A percentile compares a stretch with the other conserved stretches of the same genome.
These are phyloP conservation scores for Neofusicoccum umdonicola DNA, from an alignment of 2,329 filamentous ascomycete species.

Conservation along the genomic window DNA sequence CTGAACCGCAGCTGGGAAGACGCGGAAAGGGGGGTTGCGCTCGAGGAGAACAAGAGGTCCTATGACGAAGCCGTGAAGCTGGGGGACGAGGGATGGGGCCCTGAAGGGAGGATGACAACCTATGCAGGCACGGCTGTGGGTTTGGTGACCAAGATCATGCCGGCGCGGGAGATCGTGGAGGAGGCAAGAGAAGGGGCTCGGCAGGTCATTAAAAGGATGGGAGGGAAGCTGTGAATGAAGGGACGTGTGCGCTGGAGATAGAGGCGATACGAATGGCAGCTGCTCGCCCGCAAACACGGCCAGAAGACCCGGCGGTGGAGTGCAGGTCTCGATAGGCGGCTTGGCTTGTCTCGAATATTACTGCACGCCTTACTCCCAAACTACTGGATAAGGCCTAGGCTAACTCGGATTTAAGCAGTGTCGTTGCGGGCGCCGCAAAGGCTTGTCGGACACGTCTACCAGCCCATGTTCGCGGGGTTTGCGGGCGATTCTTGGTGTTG, in stretches of 20 bases:
- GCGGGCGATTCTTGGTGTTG: not conserved
- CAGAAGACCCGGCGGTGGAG: not conserved
- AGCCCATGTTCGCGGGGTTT: too few species aligned
- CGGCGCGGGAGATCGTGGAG: conserved; percentile 53
- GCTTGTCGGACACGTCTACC: not conserved
- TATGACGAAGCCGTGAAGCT: conserved; percentile 50
- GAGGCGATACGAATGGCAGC: not conserved
- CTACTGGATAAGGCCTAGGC: not conserved
- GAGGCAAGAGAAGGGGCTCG: conserved; percentile 44
- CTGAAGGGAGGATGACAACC: conserved; percentile 52
- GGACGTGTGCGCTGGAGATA: not conserved
- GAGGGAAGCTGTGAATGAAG: conserved; percentile 10
- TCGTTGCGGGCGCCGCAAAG: not conserved
- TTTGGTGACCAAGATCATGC: conserved; percentile 51
- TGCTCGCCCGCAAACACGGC: not conserved
- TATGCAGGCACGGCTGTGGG: conserved; percentile 64
- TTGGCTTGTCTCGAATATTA: not conserved
- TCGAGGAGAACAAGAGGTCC: conserved; percentile 45
- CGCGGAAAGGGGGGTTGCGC: conserved; percentile 37
- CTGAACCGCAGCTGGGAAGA: conserved; percentile 54
- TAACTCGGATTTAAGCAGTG: not conserved
- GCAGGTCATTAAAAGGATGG: conserved; percentile 28
- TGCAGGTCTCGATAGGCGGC: not conserved
- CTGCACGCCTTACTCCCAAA: not conserved
- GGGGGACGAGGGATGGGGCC: conserved; percentile 55